Evolutionary conservation across 306 rosid species (phyloP).

Genomic region (Cucumis hystrix): DNA sequence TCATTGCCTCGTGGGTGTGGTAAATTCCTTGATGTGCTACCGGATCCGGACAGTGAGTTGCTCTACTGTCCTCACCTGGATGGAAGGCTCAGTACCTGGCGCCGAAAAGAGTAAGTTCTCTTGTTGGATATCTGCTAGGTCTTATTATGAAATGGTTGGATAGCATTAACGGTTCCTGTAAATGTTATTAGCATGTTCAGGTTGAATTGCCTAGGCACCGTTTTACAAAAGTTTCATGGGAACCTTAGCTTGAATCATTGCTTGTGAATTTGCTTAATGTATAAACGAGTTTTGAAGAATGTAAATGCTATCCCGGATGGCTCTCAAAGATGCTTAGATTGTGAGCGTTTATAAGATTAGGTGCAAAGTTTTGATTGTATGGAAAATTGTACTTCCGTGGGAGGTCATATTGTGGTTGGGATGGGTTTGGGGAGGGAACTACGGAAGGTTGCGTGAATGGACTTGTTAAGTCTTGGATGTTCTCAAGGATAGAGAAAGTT

Average conservation of each 20-base stretch:
- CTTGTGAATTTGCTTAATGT: neutral
- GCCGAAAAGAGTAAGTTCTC: slow-evolving; percentile 65
- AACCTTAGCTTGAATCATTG: neutral
- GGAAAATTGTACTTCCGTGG: neutral
- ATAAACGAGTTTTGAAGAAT: neutral
- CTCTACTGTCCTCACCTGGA: slow-evolving; percentile 82
- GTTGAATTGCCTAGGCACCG: neutral
- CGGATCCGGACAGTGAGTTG: slow-evolving; percentile 66
- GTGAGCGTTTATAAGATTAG: neutral
- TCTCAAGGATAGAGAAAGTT: neutral
- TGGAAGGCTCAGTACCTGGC: slow-evolving; percentile 92
- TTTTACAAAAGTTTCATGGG: neutral
- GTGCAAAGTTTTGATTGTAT: neutral
- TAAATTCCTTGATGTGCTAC: slow-evolving; percentile 76
- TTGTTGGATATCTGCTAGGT: neutral
- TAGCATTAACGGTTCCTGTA: neutral
- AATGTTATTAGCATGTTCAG: neutral
- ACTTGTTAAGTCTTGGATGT: neutral
- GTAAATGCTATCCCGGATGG: neutral
- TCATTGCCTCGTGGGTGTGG: slow-evolving; percentile 80
- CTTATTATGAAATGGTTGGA: neutral
- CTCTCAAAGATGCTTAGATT: neutral
- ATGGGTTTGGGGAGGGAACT: neutral
- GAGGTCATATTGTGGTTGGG: neutral
- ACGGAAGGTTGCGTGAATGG: neutral